Percentiles rank a stretch among this genome's conserved stretches.
Conservation (phyloP, 495 filamentous ascomycete species). For the Penicillium turbatum region DNA sequence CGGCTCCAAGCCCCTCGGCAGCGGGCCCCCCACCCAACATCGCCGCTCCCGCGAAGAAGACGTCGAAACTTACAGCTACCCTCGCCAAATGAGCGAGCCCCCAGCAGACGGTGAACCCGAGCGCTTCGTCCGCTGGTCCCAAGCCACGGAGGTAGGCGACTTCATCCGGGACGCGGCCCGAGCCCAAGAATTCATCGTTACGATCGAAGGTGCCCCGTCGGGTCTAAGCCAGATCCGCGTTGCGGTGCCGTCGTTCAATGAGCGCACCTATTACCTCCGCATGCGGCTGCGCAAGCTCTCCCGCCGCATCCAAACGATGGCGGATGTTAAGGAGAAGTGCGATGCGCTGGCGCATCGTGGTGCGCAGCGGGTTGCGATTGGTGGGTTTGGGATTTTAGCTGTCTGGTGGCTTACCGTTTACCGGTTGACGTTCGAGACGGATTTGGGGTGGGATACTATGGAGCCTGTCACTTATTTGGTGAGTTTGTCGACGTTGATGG, state of each 20-base stretch:
- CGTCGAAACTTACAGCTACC: slow-evolving; percentile 35
- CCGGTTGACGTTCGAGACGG: slow-evolving; percentile 71
- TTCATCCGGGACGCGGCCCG: slow-evolving; percentile 90
- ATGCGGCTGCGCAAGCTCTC: slow-evolving; percentile 68
- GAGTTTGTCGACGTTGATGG: slow-evolving; percentile 76
- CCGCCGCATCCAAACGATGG: slow-evolving; percentile 57
- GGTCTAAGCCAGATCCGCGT: slow-evolving; percentile 64
- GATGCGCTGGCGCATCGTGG: slow-evolving; percentile 69
- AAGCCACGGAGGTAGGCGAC: slow-evolving; percentile 85
- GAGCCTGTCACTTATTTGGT: slow-evolving; percentile 89
- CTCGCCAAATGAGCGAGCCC: slow-evolving; percentile 22
- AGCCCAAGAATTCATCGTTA: slow-evolving; percentile 76
- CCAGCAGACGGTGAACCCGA: slow-evolving; percentile 19
- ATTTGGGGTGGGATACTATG: slow-evolving; percentile 84
- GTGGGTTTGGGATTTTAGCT: slow-evolving; percentile 65
- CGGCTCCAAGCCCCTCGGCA: not conserved
- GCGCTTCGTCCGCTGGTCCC: slow-evolving; percentile 83
- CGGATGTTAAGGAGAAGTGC: slow-evolving; percentile 75
- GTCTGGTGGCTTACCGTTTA: slow-evolving; percentile 82
- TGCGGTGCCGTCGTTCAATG: slow-evolving; percentile 79
- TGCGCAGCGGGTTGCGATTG: slow-evolving; percentile 74
- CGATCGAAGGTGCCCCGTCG: slow-evolving; percentile 65
- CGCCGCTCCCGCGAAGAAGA: slow-evolving; percentile 27
- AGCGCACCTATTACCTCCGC: slow-evolving; percentile 83
- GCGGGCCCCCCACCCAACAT: slow-evolving; percentile 1